Evolutionary conservation across 192 early-diverging fungal genomes (phyloP), one percentile per base, ranked within the genome.

Genomic region (Cladochytrium replicatum): DNA sequence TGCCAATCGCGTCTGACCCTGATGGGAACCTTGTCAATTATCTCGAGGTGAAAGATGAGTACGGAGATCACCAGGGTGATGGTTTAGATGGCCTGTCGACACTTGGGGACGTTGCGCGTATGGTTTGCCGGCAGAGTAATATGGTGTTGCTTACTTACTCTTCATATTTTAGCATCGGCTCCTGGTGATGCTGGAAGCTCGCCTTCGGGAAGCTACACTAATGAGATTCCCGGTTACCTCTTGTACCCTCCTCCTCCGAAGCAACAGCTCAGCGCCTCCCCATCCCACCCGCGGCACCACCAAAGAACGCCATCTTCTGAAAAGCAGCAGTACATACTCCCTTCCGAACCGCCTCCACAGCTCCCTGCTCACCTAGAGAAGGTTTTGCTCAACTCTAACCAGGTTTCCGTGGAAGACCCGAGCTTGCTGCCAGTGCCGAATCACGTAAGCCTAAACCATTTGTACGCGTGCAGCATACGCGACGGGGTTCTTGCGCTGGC

Each of bases 21-120:
- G 88, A 96, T 54, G 95, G 95, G 38, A 96, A 96, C 52, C 58
- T 96, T 21, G 91, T 98, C 45, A 98, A 98, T 58, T 94, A 87
- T 60, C 60, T 98, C 27, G 86, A 92, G 59, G 87, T 96, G 0
- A 50, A 55, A 21, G 83, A 82, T 46, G 86, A 89, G 48, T 68
- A 76, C n/a, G 88, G 86, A 32, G 77, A 85, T 39, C 28, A 46
- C 3, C 51, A 61, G 32, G 57, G 64, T 30, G 72, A 75, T 45
- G 72, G 72, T 4, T 53, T 75, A 45, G 67, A 71, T 43, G 50
- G 39, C 13, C 32, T 74, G 15, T 39, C 63, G 7, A 32, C 43
- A 13, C 34, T 37, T 17, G 34, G 34, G 13, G 34, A 37, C 34
- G 17, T 38, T 9, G 9, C 28, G 29, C 47, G 8, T 5, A 23